Evolutionary conservation across 2,329 filamentous ascomycete species (phyloP), one percentile per base, ranked within the genome.

Genomic region (Aspergillus sclerotialis): DNA sequence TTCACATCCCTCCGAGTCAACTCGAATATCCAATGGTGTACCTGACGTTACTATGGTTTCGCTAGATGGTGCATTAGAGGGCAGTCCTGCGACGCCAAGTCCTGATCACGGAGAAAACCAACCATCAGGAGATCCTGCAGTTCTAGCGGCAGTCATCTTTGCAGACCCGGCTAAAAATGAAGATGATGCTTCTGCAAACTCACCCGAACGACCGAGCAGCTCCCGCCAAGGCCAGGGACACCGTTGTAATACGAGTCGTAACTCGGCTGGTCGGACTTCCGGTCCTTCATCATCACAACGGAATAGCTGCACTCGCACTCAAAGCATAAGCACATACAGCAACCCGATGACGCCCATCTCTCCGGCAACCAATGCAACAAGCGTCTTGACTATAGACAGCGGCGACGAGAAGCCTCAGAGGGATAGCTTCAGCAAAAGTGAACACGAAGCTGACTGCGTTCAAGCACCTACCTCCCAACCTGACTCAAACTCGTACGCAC

Each of bases 281-380:
- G 54, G 45, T 11, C 51, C 52, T 7, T 53, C 57, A 5, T 55
- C 44, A 19, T 56, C 58, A 4, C 54, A 58, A 36, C 57, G 60
- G 30, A 57, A 59, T 28, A 62, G 58, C 33, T 56, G 57, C 38
- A 59, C 59, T 9, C 56, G 61, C 8, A 63, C 60, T 5, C 61
- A 64, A 34, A 64, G 61, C 36, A 46, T 58, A 35, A 62, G 63
- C 40, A 61, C 61, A 4, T 60, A 65, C 38, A 64, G 63, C 32
- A 64, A 64, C 38, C 61, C 55, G 10, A 58, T 60, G 48, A 61
- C 63, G 1, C 60, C 63, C 2, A 57, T 61, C 4, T 65, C 63
- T 5, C 61, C 61, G 2, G 55, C 58, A 8, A 67, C 64, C n/a
- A 65, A 67, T 37, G 63, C 63, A 12, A 64, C 64, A 21, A 67